Evolutionary conservation across 495 filamentous ascomycete species (phyloP).

Genomic region (Delitschia confertaspora): DNA sequence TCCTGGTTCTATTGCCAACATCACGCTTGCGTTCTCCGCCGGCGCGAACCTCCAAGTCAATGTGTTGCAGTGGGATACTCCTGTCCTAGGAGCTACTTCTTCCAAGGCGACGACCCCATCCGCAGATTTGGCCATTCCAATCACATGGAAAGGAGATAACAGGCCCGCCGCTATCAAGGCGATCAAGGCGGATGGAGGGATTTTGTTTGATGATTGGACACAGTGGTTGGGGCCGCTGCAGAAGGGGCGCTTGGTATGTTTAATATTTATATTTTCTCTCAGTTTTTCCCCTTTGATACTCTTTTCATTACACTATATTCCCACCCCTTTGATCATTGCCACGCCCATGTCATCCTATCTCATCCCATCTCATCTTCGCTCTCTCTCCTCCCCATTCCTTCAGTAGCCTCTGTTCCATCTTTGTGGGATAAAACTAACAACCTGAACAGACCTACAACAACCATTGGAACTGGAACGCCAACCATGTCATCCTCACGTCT

Average conservation of each 20-base stretch:
- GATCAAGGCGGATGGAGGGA: constrained; percentile 40
- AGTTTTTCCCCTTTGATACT: too few relatives aligned
- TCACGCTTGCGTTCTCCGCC: constrained; percentile 45
- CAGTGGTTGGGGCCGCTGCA: constrained; percentile 47
- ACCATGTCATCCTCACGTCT: constrained; percentile 39
- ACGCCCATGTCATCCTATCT: too few relatives aligned
- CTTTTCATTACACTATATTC: too few relatives aligned
- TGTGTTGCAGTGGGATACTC: constrained; percentile 44
- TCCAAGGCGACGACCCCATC: constrained; percentile 38
- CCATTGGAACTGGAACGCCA: constrained; percentile 45
- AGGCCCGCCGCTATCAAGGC: constrained; percentile 47
- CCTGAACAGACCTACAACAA: constrained; percentile 37
- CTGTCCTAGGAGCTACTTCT: constrained; percentile 37
- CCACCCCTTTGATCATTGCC: too few relatives aligned
- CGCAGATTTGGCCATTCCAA: constrained; percentile 41
- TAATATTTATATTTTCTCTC: background rate
- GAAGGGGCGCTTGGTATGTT: constrained; percentile 39
- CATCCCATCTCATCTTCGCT: too few relatives aligned
- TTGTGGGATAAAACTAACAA: background rate
- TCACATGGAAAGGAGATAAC: constrained; percentile 44
- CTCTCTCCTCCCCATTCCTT: too few relatives aligned
- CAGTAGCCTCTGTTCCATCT: too few relatives aligned
- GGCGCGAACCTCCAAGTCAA: constrained; percentile 42
- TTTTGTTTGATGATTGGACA: constrained; percentile 52
- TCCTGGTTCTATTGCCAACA: constrained; percentile 41